Evolutionary conservation across 2,329 filamentous ascomycete species (phyloP), one percentile per base, ranked within the genome.

Genomic region (Polychaeton citri): DNA sequence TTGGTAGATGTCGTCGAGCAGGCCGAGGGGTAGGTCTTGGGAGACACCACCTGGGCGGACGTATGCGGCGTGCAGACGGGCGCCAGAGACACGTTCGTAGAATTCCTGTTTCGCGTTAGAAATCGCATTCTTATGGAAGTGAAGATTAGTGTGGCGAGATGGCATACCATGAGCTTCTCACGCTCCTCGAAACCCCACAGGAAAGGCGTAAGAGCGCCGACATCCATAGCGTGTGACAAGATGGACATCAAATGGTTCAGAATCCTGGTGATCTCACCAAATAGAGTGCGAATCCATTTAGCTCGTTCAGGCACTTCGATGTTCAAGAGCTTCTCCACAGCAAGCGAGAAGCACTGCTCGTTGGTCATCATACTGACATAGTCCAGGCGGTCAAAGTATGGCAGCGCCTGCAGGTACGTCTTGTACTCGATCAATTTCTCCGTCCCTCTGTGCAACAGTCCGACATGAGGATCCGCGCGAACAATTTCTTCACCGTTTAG

Each of bases 321-420:
- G 63, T 98, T 98, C 53, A 98, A 71, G 42, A 98, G 73, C 72
- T 98, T 98, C 74, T 98, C 90, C 38, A 96, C 88, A 15, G 86
- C 90, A 47, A 98, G 73, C 24, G 86, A 77, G 64, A 85, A 98
- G 58, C 86, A 94, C 66, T 98, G 90, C 72, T 98, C 90, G 64
- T 98, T 98, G 55, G 90, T 98, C 90, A 98, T 98, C 92, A 98
- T 98, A 54, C 86, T 95, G 51, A 95, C 87, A 63, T 98, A 98
- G 65, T 98, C 90, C 61, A 98, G 72, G 51, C 90, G 85, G 66
- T 98, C 90, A 60, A 98, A 98, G 71, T 98, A 98, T 38, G 90
- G 90, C 57, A 98, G 71, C 39, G 90, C 90, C 71, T 98, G 90
- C 56, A 96, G 74, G 59, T 98, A 98, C 51, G 88, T 94, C 74